Base-by-base conservation (phyloP, 352 stramenopile species). In the Stephanocyclus meneghinianus region DNA sequence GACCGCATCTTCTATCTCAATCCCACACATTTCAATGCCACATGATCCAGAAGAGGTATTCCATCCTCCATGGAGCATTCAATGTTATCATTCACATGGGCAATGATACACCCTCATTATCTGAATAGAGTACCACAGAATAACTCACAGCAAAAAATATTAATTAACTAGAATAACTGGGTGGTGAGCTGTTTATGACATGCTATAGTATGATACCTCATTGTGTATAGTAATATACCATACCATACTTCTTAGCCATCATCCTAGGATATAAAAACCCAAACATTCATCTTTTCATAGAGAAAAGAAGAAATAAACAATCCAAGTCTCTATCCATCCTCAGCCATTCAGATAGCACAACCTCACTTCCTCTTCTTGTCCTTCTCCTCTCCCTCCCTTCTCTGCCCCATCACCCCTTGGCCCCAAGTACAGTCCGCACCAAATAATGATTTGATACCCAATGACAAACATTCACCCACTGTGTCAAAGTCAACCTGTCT, bases 61-160 rank as follows among this genome's bases (percentile, higher is more conserved):
- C 77, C 86, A 16, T 90, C 81, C 21, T 90, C 86, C 1, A 93
- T 73, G 1, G 90, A 61, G 68, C 81, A 88, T n/a, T 90, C 80
- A 15, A 91, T 66, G 26, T 67, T 71, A 32, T 77, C 70, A 71
- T 85, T 86, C 8, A 89, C 76, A 55, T 87, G 78, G 53, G 87
- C 81, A 80, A 98, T 97, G 80, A 95, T 98, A 40, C 95, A 95
- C 73, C 95, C 95, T 37, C 94, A 91, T 89, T 98, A n/a, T n/a
- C n/a, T n/a, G n/a, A n/a, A n/a, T n/a, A n/a, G n/a, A n/a, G n/a
- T n/a, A n/a, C n/a, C n/a, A n/a, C n/a, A n/a, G n/a, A n/a, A n/a
- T n/a, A n/a, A n/a, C n/a, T n/a, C n/a, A n/a, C n/a, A n/a, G n/a
- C n/a, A n/a, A n/a, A n/a, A n/a, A n/a, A n/a, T n/a, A n/a, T n/a